Base-by-base conservation (phyloP, 257 asterid species). In the Solanum acaule region DNA sequence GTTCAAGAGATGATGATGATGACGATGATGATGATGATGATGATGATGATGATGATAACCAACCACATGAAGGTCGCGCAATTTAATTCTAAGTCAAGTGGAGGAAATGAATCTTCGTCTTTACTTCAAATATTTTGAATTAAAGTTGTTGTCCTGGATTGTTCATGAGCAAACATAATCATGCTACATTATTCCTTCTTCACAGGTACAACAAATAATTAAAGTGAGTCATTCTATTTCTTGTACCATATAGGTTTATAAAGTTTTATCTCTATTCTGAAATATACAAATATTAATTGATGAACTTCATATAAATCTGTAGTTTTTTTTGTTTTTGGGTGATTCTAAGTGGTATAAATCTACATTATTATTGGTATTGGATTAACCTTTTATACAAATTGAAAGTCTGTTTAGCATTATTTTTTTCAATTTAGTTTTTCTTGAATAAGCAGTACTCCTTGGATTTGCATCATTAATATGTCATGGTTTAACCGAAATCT, bases 211-310 rank as follows among this genome's bases (percentile, higher is more conserved):
- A 40, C 49, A 87, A 75, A 40, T 84, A 88, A 52, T 52, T 52
- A 52, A 81, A 87, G 90, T 90, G 88, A 90, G 90, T n/a, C 11
- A 27, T 40, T 67, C 31, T 18, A 77, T 42, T 29, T 86, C 73
- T 86, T 33, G 31, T 86, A 79, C 38, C 75, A 49, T 75, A 34
- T 84, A 81, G 37, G 83, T 81, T 56, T 25, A 78, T 35, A 63
- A 44, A 72, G 86, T 29, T 49, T 31, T 82, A 18, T 20, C 10
- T 82, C 42, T 82, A 27, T 82, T 18, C 86, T 46, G 70, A 52
- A 52, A 52, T 52, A 16, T 52, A 52, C 10, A 52, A 52, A 6
- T 81, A 49, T 18, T 4, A n/a, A n/a, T n/a, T n/a, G n/a, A n/a
- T n/a, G n/a, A n/a, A n/a, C n/a, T n/a, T n/a, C n/a, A n/a, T n/a